Evolutionary conservation across 768 basidiomycete genomes (phyloP).

Genomic region (Clathrus columnatus): DNA sequence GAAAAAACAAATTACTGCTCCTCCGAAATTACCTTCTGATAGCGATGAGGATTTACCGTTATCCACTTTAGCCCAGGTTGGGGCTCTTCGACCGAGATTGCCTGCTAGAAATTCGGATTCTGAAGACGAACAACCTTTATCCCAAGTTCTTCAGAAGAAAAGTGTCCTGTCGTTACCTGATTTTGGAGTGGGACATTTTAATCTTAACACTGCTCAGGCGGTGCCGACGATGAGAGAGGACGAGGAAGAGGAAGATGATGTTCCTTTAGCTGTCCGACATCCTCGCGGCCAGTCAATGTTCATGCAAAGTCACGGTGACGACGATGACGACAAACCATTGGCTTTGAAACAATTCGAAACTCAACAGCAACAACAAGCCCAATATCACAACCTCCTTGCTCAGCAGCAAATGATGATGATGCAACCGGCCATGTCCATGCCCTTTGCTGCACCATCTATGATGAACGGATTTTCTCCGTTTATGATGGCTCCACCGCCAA

Average conservation of each 20-base stretch:
- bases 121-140: constrained; percentile 68
- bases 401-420: constrained; percentile 68
- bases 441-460: constrained; percentile 57
- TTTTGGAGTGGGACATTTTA: constrained; percentile 27
- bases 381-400: constrained; percentile 26
- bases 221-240: constrained; percentile 14
- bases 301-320: not conserved
- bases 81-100: constrained; percentile 22
- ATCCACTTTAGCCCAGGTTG: constrained; percentile 47
- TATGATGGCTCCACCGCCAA: constrained; percentile 31
- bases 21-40: constrained; percentile 6
- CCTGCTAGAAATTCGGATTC: constrained; percentile 34
- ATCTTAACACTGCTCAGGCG: constrained; percentile 27
- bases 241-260: constrained; percentile 23
- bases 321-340: constrained; percentile 55
- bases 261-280: constrained; percentile 15
- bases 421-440: constrained; percentile 68
- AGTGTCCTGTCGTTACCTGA: constrained; percentile 17
- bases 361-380: constrained; percentile 74
- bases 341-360: constrained; percentile 60
- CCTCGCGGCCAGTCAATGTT: not conserved
- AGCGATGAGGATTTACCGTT: constrained; percentile 73
- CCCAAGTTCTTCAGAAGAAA: constrained; percentile 43
- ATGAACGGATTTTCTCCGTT: constrained; percentile 54
- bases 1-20: constrained; percentile 31